phyloP scores from a whole-genome alignment of 306 rosid genomes.

The Castanopsis chinensis region DNA sequence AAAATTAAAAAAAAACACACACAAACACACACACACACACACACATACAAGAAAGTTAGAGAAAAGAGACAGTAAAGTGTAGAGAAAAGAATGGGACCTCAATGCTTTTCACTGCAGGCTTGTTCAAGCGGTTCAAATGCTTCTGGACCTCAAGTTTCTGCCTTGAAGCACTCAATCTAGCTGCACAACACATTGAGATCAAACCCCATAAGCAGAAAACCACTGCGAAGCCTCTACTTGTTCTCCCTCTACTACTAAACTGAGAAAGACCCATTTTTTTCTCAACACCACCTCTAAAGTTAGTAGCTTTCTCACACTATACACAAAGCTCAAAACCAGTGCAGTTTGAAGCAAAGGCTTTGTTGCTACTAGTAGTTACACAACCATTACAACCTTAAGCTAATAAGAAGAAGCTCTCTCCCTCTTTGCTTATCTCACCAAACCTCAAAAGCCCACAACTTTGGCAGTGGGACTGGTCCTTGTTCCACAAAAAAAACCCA shows the following conservation, averaged over 20 bases:
- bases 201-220: constrained; percentile 44
- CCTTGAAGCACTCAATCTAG: constrained; percentile 59
- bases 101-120: constrained; percentile 75
- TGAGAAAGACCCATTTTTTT: constrained; percentile 38
- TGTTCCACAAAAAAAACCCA: constrained; percentile 19
- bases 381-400: neutral
- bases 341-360: neutral
- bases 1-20: neutral
- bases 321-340: neutral
- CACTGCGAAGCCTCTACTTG: constrained; percentile 24
- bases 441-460: neutral
- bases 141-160: constrained; percentile 76
- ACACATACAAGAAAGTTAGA: neutral
- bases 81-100: constrained; percentile 42
- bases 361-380: too few relatives aligned
- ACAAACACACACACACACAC: neutral
- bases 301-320: neutral
- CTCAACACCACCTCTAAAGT: neutral
- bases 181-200: constrained; percentile 53
- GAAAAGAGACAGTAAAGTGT: neutral
- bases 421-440: neutral
- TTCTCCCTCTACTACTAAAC: constrained; percentile 25
- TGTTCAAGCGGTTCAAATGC: constrained; percentile 87
- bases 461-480: neutral
- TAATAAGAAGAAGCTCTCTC: neutral